These are phyloP conservation scores for Torrubiella hemipterigena DNA, from an alignment of 2,329 filamentous ascomycete genomes.

Conservation along the genomic window DNA sequence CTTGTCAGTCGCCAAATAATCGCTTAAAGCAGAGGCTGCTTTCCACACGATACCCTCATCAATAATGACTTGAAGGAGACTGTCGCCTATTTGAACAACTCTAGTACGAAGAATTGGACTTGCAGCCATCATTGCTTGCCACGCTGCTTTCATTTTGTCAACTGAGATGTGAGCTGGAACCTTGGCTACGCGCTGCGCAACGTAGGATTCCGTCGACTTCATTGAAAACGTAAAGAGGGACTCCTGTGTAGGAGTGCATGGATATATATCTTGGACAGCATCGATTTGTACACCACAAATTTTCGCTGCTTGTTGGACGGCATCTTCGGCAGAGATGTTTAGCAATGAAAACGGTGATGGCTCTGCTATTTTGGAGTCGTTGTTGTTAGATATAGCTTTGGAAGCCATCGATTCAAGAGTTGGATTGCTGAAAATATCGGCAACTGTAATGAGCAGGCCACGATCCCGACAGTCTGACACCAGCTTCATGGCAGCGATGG, in stretches of 20 bases:
- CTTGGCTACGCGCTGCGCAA: constrained; percentile 32
- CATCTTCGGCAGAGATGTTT: not conserved
- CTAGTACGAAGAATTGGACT: constrained; percentile 32
- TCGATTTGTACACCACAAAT: constrained; percentile 20
- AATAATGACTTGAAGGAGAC: constrained; percentile 1
- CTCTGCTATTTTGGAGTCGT: not conserved
- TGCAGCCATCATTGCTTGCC: constrained; percentile 22
- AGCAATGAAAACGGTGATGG: not conserved
- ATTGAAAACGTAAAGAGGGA: constrained; percentile 38
- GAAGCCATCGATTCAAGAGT: not conserved
- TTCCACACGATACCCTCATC: not conserved
- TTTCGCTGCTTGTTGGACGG: not conserved
- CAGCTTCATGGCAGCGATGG: not conserved
- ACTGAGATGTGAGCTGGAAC: constrained; percentile 20
- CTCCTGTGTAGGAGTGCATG: constrained; percentile 40
- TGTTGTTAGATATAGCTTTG: not conserved
- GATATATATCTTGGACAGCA: constrained; percentile 36
- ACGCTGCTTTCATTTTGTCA: constrained; percentile 24
- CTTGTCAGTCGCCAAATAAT: constrained; percentile 1
- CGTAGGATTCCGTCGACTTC: constrained; percentile 34
- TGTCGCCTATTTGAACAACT: constrained; percentile 18
- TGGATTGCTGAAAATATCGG: not conserved
- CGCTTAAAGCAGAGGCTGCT: not conserved
- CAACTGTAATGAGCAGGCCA: not conserved
- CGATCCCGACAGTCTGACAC: not conserved